A percentile compares a stretch with the other conserved stretches of the same genome.
These are phyloP conservation scores for Acacia pycnantha DNA, from an alignment of 331 rosid species.

Conservation along the genomic window DNA sequence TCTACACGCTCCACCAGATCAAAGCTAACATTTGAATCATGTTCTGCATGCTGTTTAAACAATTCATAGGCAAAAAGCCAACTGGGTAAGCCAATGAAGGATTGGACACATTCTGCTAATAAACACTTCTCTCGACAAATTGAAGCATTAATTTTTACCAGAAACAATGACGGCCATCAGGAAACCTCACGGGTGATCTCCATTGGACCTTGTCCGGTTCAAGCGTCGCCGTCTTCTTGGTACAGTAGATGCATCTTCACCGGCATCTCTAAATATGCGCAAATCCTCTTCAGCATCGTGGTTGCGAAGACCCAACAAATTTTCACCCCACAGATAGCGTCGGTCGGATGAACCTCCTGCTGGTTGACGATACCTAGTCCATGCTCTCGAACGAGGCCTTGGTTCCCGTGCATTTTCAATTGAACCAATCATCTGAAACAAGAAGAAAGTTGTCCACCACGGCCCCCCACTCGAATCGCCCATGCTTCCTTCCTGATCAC, in stretches of 20 bases:
- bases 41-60: conserved; percentile 40
- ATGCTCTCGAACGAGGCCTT: conserved; percentile 65
- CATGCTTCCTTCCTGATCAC: conserved; percentile 50
- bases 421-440: conserved; percentile 85
- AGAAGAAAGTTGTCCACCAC: conserved; percentile 67
- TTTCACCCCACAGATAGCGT: conserved; percentile 82
- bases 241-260: conserved; percentile 54
- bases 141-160: conserved; percentile 47
- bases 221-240: conserved; percentile 81
- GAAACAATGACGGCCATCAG: conserved; percentile 18
- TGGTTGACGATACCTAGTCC: conserved; percentile 71
- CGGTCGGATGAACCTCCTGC: conserved; percentile 57
- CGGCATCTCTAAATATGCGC: conserved; percentile 41
- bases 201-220: conserved; percentile 64
- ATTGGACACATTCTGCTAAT: conserved; percentile 29
- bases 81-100: conserved; percentile 36
- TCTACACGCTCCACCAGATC: conserved; percentile 22
- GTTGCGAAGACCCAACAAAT: conserved; percentile 68
- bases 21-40: conserved; percentile 19
- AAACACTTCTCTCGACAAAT: conserved; percentile 27
- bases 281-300: conserved; percentile 46
- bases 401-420: conserved; percentile 60
- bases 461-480: conserved; percentile 54
- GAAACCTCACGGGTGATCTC: conserved; percentile 52
- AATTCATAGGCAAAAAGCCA: conserved; percentile 45